Base-by-base conservation (phyloP, 2,329 filamentous ascomycete species). In the Conoideocrella luteorostrata region DNA sequence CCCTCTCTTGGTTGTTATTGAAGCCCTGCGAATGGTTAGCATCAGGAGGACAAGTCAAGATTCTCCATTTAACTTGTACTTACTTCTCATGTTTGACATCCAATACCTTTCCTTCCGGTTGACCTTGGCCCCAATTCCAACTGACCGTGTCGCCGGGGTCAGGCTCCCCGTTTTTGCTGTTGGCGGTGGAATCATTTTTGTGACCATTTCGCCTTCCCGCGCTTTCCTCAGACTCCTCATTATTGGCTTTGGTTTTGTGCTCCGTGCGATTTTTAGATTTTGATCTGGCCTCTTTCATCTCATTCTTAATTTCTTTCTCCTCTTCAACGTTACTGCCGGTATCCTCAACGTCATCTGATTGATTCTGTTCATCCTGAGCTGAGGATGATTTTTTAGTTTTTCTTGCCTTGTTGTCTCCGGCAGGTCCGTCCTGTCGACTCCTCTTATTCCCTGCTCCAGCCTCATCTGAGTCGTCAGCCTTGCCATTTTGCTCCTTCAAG, bases 111-210 rank as follows among this genome's bases (percentile, higher is more conserved):
- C 68, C 68, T 46, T 69, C 46, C 2, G 68, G 66, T 17, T 70
- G 60, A 7, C 67, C 67, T 15, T 56, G 55, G 11, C 68, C 68
- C 68, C 68, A 71, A 21, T 69, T 68, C 68, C 68, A 71, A 50
- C 65, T 70, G 7, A 71, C 68, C 0, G 60, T 71, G 7, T 71
- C 66, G 2, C 68, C 68, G 35, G 61, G 56, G 22, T 65, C 50
- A 0, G 64, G 65, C 0, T 59, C 62, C 23, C 52, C 56, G 13
- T 56, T 32, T 34, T 45, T 52, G 20, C 26, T 22, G 9, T 43
- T 32, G 6, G 3, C 22, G 7, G 43, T 34, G 5, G 54, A 50
- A 5, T 37, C 39, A 9, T 41, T 32, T 10, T 41, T 40, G n/a
- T 13, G 41, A 7, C 47, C 23, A n/a, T 33, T 38, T 2, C 22